phyloP scores from a whole-genome alignment of 2,329 filamentous ascomycete species.

The Diaporthe amygdali region DNA sequence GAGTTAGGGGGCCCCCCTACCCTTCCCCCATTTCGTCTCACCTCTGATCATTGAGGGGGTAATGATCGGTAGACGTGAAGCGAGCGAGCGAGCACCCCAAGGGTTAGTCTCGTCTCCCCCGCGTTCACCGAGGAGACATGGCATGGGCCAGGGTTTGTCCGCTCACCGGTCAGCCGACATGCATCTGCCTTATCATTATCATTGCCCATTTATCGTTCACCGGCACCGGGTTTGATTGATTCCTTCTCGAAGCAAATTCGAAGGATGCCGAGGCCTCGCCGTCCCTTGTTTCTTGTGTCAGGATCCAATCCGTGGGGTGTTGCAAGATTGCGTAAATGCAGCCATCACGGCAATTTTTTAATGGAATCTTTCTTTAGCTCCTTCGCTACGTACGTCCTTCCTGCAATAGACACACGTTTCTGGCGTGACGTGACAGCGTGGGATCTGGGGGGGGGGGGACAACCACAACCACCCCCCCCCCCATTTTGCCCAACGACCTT shows the following conservation, averaged over 20 bases:
- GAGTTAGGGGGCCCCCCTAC: background rate
- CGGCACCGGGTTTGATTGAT: background rate
- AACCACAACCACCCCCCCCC: background rate
- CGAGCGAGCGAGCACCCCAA: background rate
- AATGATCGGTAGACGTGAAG: background rate
- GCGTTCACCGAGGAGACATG: background rate
- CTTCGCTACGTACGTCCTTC: background rate
- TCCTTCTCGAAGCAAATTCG: conserved; percentile 20
- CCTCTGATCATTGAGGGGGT: background rate
- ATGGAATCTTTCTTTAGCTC: background rate
- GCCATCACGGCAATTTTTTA: conserved; percentile 7
- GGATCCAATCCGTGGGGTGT: background rate
- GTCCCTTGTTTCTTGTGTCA: background rate
- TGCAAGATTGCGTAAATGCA: background rate
- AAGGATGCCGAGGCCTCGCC: conserved; percentile 12
- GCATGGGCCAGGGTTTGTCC: background rate
- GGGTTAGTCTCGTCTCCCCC: background rate
- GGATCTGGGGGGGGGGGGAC: too few species aligned
- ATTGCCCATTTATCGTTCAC: background rate
- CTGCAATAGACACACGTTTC: background rate
- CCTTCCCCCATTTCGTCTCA: conserved; percentile 5
- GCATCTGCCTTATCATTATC: background rate
- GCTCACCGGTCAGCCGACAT: conserved; percentile 9
- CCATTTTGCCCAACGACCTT: background rate
- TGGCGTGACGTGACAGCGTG: background rate